phyloP scores from a whole-genome alignment of 768 basidiomycete genomes.

The Auricularia sp. region DNA sequence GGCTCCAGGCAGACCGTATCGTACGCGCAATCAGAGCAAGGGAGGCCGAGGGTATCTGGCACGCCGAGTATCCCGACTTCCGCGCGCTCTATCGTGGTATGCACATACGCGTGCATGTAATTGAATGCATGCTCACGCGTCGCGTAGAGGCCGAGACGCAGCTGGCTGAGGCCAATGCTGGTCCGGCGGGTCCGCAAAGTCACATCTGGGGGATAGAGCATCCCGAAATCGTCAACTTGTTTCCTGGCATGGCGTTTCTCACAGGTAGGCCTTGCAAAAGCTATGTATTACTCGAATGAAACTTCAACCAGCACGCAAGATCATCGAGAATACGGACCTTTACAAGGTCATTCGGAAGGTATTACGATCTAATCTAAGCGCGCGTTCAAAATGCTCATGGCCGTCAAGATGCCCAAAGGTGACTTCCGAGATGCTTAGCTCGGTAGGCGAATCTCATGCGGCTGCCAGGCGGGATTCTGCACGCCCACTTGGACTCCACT shows the following conservation, averaged over 20 bases:
- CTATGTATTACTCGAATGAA: neutral
- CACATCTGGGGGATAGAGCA: constrained; percentile 22
- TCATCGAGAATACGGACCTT: constrained; percentile 51
- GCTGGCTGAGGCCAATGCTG: neutral
- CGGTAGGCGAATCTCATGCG: neutral
- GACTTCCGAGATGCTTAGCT: constrained; percentile 19
- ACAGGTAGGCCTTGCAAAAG: constrained; percentile 35
- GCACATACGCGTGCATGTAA: neutral
- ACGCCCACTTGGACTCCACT: constrained; percentile 66
- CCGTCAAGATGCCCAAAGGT: constrained; percentile 66
- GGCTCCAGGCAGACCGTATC: constrained; percentile 43
- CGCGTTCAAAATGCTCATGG: neutral
- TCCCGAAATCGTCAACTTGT: constrained; percentile 46
- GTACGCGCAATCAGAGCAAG: constrained; percentile 41
- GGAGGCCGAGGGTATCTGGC: constrained; percentile 55
- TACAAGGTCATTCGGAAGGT: constrained; percentile 57
- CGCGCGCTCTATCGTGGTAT: neutral
- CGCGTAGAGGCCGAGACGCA: neutral
- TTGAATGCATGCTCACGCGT: neutral
- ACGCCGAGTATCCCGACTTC: constrained; percentile 9
- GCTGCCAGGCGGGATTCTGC: constrained; percentile 30
- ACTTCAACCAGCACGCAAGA: constrained; percentile 31
- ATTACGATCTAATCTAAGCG: constrained; percentile 1
- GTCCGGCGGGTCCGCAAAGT: neutral
- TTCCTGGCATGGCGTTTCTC: constrained; percentile 72